Percentiles rank a stretch among this genome's conserved stretches.
phyloP scores from a whole-genome alignment of 768 basidiomycete species.

The Naematelia aurantialba region DNA sequence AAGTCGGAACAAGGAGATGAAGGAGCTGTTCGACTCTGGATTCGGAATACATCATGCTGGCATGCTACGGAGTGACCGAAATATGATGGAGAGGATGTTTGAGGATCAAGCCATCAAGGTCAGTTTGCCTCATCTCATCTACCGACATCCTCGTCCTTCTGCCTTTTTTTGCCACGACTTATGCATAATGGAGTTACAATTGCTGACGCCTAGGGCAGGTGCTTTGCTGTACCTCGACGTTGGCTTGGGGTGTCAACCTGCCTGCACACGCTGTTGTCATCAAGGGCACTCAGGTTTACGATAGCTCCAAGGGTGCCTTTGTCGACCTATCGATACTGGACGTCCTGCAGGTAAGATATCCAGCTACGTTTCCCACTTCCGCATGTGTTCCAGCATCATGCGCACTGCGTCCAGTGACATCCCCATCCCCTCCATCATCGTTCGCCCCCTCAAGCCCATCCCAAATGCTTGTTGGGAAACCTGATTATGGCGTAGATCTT shows the following conservation, averaged over 20 bases:
- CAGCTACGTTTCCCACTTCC: no score
- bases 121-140: conserved; percentile 3
- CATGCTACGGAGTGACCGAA: conserved; percentile 90
- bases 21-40: conserved; percentile 80
- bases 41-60: conserved; percentile 99
- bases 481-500: conserved; percentile 62
- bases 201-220: conserved; percentile 69
- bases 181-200: no score
- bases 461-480: no score
- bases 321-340: conserved; percentile 90
- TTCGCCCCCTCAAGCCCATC: no score
- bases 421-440: no score
- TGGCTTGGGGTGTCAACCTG: conserved; percentile 99
- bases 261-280: conserved; percentile 97
- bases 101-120: conserved; percentile 89
- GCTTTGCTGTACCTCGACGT: conserved; percentile 92
- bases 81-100: conserved; percentile 92
- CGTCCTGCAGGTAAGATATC: conserved; percentile 67
- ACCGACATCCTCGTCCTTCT: background rate
- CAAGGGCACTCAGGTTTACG: conserved; percentile 96
- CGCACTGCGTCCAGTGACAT: no score
- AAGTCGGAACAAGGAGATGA: conserved; percentile 95
- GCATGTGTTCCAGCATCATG: no score
- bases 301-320: conserved; percentile 82
- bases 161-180: no score